Base-by-base conservation (phyloP, 2,329 filamentous ascomycete species). In the Colletotrichum nymphaeae region DNA sequence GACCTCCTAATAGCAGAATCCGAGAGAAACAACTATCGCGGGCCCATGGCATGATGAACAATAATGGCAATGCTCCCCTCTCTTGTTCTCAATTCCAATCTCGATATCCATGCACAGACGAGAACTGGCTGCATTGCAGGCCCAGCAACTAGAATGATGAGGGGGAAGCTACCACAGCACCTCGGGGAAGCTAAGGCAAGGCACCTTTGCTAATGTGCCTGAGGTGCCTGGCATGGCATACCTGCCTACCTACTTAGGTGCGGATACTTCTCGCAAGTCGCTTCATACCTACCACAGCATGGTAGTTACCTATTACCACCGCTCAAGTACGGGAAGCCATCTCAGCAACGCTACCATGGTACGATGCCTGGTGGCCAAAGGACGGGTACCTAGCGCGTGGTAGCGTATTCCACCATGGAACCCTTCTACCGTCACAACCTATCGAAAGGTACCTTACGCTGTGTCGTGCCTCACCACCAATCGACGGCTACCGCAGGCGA, bases 131-230 rank as follows among this genome's bases (percentile, higher is more conserved):
- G 42, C 19, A 49, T 8, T 49, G 42, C 42, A 49, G n/a, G 19
- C 42, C 42, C 16, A n/a, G 42, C 42, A n/a, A n/a, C 42, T 49
- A 52, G 24, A 28, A 63, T 4, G 26, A 35, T 46, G 22, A 42
- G 49, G 12, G 52, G 49, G 60, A 63, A 32, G 42, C 60, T 49
- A 42, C 59, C 37, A 35, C 9, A 42, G 32, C 28, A n/a, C 14
- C 28, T 32, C 16, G 49, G 30, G 30, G 22, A 32, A 16, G 60
- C 67, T 69, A 69, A 65, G 52, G 67, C 28, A 58, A 69, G 67
- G 67, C 35, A 69, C 59, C 67, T 69, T 52, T 59, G 56, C 55
- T 22, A 8, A 46, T 32, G 65, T 62, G 65, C 64, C 37, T 58
- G 65, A 53, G 30, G 28, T 68, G 57, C 46, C 52, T 46, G 22